Percentiles rank a stretch among this genome's conserved stretches.
phyloP scores from a whole-genome alignment of 257 asterid genomes.

The Echium plantagineum region DNA sequence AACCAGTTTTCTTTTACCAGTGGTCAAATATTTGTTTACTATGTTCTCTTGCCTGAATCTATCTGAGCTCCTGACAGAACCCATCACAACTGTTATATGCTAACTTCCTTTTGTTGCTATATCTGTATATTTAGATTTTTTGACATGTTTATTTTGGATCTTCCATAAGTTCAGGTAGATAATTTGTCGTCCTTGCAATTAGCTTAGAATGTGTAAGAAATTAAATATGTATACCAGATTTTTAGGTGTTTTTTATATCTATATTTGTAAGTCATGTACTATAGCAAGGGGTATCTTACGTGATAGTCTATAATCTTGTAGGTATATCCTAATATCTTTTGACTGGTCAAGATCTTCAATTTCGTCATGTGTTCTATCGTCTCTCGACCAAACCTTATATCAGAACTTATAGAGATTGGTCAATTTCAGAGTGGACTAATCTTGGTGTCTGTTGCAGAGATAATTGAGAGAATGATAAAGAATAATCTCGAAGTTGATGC shows the following conservation, averaged over 20 bases:
- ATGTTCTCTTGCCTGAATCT: not conserved
- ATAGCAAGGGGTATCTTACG: not conserved
- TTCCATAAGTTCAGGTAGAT: not conserved
- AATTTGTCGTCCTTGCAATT: not conserved
- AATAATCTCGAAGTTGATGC: slow-evolving; percentile 62
- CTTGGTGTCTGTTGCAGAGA: slow-evolving; percentile 32
- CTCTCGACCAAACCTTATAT: too few species aligned
- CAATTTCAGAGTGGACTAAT: not conserved
- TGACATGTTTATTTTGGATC: not conserved
- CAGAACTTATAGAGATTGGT: not conserved
- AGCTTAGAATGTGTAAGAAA: not conserved
- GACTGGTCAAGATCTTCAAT: not conserved
- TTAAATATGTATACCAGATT: not conserved
- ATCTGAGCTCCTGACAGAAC: not conserved
- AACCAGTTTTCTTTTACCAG: too few species aligned
- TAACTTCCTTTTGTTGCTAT: not conserved
- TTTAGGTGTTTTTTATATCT: not conserved
- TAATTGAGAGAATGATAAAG: slow-evolving; percentile 46
- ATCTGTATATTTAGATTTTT: too few species aligned
- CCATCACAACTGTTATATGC: not conserved
- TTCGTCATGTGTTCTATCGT: not conserved
- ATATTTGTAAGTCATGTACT: not conserved
- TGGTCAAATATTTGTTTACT: not conserved
- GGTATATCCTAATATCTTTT: not conserved
- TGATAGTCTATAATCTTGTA: not conserved